Conservation (phyloP, 192 early-diverging fungal genomes). For the Umbelopsis ramanniana region DNA sequence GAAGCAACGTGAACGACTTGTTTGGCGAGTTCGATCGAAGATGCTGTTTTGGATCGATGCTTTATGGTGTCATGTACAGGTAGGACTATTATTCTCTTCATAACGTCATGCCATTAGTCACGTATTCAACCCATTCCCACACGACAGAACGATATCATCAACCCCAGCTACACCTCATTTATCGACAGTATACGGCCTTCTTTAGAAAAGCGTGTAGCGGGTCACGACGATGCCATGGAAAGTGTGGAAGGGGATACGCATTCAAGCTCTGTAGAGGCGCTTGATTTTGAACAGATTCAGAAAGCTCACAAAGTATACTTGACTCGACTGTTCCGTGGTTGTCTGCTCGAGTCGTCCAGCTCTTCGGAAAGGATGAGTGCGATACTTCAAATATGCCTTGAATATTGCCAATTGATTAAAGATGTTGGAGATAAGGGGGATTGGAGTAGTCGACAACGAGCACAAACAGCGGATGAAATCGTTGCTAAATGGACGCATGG, state of each 20-base stretch:
- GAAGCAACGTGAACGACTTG: conserved; percentile 40
- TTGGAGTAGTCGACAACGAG: conserved; percentile 16
- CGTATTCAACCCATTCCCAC: background rate
- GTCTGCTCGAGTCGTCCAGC: conserved; percentile 34
- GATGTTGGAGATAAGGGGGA: conserved; percentile 25
- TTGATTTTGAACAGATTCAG: conserved; percentile 50
- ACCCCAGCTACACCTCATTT: conserved; percentile 4
- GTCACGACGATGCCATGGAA: background rate
- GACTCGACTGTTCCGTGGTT: conserved; percentile 37
- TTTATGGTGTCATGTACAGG: conserved; percentile 76
- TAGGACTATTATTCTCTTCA: conserved; percentile 22
- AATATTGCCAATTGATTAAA: conserved; percentile 34
- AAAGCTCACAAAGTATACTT: conserved; percentile 41
- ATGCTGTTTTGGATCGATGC: conserved; percentile 77
- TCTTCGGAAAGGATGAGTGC: conserved; percentile 29
- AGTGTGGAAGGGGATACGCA: background rate
- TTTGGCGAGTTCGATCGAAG: conserved; percentile 56
- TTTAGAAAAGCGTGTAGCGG: background rate
- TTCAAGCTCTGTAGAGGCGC: background rate
- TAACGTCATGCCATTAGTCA: background rate
- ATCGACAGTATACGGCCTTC: conserved; percentile 6
- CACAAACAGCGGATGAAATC: conserved; percentile 29
- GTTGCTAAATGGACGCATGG: conserved; percentile 32
- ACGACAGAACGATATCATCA: conserved; percentile 8
- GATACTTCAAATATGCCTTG: conserved; percentile 30